phyloP scores from a whole-genome alignment of 2,329 filamentous ascomycete genomes.

The Dactylella cylindrospora region DNA sequence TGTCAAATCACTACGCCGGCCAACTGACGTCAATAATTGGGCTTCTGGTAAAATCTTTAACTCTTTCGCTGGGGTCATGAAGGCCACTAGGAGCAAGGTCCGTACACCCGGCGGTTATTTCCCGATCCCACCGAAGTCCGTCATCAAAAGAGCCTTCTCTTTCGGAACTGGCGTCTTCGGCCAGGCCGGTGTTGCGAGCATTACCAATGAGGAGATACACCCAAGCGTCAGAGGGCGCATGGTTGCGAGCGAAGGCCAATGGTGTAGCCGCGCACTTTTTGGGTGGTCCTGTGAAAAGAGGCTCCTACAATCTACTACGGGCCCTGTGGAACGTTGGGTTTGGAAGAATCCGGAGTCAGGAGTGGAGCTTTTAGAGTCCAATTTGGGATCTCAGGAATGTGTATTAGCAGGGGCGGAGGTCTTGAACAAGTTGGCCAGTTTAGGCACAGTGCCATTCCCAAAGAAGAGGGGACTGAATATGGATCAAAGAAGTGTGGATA shows the following conservation, averaged over 20 bases:
- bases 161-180: conserved; percentile 36
- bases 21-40: conserved; percentile 47
- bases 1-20: conserved; percentile 47
- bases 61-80: conserved; percentile 45
- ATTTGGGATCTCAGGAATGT: conserved; percentile 27
- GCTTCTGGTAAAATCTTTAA: conserved; percentile 51
- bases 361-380: conserved; percentile 18
- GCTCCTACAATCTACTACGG: conserved; percentile 17
- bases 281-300: conserved; percentile 29
- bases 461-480: conserved; percentile 19
- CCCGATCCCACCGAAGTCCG: conserved; percentile 21
- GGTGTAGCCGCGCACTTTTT: conserved; percentile 38
- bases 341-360: conserved; percentile 38
- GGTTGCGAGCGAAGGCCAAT: conserved; percentile 35
- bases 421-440: conserved; percentile 16
- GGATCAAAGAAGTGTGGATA: conserved; percentile 30
- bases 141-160: conserved; percentile 31
- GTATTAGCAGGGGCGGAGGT: conserved; percentile 38
- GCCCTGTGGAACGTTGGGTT: conserved; percentile 27
- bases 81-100: conserved; percentile 33
- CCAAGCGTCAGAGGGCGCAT: conserved; percentile 37
- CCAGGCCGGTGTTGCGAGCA: conserved; percentile 14
- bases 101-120: conserved; percentile 37
- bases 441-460: conserved; percentile 17
- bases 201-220: conserved; percentile 38